These are phyloP conservation scores for Gracilaria vermiculophylla DNA, from an alignment of 23 red algal genomes.

Conservation along the genomic window DNA sequence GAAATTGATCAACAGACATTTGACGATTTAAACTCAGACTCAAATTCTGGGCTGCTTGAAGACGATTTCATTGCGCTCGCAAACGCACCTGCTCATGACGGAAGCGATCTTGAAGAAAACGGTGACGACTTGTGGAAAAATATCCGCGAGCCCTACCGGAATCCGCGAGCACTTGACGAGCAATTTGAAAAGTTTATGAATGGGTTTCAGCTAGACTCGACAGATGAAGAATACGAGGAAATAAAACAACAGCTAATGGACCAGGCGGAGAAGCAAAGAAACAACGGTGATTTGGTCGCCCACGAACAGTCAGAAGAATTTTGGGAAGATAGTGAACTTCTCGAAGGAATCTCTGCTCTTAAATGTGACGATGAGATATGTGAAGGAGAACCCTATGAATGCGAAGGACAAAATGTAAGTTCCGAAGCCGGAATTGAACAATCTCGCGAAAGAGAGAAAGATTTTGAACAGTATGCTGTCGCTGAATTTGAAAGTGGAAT, in stretches of 20 bases:
- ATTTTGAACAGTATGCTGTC: constrained; percentile 35
- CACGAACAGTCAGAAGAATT: background rate
- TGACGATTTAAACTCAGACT: background rate
- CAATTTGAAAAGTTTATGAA: constrained; percentile 78
- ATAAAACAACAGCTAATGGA: background rate
- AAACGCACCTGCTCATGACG: background rate
- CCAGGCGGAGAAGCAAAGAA: background rate
- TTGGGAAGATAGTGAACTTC: background rate
- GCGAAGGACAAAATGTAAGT: background rate
- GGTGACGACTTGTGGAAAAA: background rate
- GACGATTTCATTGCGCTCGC: constrained; percentile 40
- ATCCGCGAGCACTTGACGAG: constrained; percentile 61
- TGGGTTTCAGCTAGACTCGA: constrained; percentile 16
- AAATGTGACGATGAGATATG: background rate
- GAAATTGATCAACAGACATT: background rate
- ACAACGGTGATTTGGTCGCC: background rate
- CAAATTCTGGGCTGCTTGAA: background rate
- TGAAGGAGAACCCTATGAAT: background rate
- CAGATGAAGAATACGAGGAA: constrained; percentile 65
- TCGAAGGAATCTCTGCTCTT: constrained; percentile 23
- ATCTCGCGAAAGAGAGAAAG: background rate
- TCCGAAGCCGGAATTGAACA: background rate
- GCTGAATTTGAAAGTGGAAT: constrained; percentile 63
- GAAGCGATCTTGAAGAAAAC: background rate
- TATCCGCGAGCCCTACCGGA: constrained; percentile 18